A percentile compares a stretch with the other conserved stretches of the same genome.
phyloP scores from a whole-genome alignment of 2,329 filamentous ascomycete genomes.

The Colletotrichum sidae region DNA sequence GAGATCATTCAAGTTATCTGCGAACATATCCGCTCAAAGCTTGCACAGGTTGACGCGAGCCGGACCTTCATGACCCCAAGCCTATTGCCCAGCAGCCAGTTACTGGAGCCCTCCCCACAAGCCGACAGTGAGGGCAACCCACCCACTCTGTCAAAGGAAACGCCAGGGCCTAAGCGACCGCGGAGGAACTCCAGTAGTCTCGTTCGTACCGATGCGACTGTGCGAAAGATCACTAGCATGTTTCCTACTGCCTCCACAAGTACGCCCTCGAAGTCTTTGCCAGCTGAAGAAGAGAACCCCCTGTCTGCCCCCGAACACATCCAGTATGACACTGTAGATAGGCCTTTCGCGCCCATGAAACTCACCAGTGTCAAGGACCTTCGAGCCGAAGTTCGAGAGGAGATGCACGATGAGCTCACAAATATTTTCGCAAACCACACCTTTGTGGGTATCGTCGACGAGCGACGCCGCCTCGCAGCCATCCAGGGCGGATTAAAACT shows the following conservation, averaged over 20 bases:
- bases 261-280: slow-evolving; percentile 16
- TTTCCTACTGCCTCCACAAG: slow-evolving; percentile 68
- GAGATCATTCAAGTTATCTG: slow-evolving; percentile 92
- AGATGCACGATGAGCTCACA: slow-evolving; percentile 86
- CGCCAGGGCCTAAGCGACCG: slow-evolving; percentile 50
- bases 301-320: slow-evolving; percentile 59
- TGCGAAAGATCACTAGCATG: slow-evolving; percentile 98
- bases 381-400: slow-evolving; percentile 81
- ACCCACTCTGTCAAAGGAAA: slow-evolving; percentile 46
- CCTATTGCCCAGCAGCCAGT: slow-evolving; percentile 76
- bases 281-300: slow-evolving; percentile 48
- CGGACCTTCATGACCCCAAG: slow-evolving; percentile 95
- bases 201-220: slow-evolving; percentile 87
- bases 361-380: slow-evolving; percentile 89
- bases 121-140: slow-evolving; percentile 42
- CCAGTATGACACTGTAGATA: slow-evolving; percentile 79
- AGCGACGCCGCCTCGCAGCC: slow-evolving; percentile 86
- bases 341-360: slow-evolving; percentile 76
- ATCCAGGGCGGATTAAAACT: slow-evolving; percentile 94
- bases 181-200: slow-evolving; percentile 75
- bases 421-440: slow-evolving; percentile 90
- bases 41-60: slow-evolving; percentile 91
- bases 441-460: slow-evolving; percentile 94
- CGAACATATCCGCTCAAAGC: slow-evolving; percentile 78
- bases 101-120: slow-evolving; percentile 42